Conservation (phyloP, 768 basidiomycete species). For the Lactarius hatsudake region DNA sequence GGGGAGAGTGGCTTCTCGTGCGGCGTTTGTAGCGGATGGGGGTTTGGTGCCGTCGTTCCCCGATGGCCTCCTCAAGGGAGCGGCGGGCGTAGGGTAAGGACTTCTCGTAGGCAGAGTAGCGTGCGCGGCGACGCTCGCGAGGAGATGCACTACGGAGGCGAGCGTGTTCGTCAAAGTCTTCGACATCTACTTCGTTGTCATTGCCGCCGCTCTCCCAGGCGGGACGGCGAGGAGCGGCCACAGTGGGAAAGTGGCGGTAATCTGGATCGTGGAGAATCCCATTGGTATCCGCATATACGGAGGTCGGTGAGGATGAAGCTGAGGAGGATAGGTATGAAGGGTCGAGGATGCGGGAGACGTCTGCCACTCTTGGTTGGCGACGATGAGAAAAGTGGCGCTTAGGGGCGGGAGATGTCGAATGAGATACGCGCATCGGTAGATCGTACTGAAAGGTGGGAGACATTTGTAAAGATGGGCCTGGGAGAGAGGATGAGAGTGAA, state of each 20-base stretch:
- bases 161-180: slow-evolving; percentile 15
- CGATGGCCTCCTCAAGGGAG: slow-evolving; percentile 22
- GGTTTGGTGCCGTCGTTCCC: slow-evolving; percentile 2
- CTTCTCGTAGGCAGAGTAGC: slow-evolving; percentile 22
- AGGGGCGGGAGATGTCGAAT: slow-evolving; percentile 35
- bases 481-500: not conserved
- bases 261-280: slow-evolving; percentile 69
- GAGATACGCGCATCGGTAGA: slow-evolving; percentile 32
- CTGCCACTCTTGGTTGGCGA: slow-evolving; percentile 36
- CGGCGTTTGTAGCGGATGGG: slow-evolving; percentile 25
- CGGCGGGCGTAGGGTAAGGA: slow-evolving; percentile 21
- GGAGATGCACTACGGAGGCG: slow-evolving; percentile 21
- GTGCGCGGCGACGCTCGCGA: slow-evolving; percentile 27
- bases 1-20: slow-evolving; percentile 21
- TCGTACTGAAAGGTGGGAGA: slow-evolving; percentile 29
- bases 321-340: slow-evolving; percentile 51
- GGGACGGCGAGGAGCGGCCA: slow-evolving; percentile 33
- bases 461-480: slow-evolving; percentile 3
- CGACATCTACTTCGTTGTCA: slow-evolving; percentile 27
- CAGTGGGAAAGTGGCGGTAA: slow-evolving; percentile 58
- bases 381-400: slow-evolving; percentile 24
- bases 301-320: slow-evolving; percentile 31
- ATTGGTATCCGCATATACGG: slow-evolving; percentile 57
- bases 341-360: slow-evolving; percentile 64
- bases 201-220: slow-evolving; percentile 38